Evolutionary conservation across 768 basidiomycete species (phyloP), one percentile per base, ranked within the genome.

Genomic region (Podaxis sp.): DNA sequence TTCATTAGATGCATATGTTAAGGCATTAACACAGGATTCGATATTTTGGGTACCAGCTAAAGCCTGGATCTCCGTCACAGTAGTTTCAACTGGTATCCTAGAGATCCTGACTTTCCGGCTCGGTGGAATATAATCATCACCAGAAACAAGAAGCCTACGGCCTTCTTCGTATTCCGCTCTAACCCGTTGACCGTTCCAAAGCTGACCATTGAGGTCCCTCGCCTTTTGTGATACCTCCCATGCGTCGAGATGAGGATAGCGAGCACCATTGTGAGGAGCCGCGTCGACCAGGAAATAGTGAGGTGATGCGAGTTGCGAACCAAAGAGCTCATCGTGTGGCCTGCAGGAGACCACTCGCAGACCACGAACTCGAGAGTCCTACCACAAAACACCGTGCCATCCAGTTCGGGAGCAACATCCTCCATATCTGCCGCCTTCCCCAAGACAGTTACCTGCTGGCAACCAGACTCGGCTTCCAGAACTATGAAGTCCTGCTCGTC

Each of bases 271-370:
- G 78, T 71, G 4, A 68, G 67, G 17, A 80, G 81, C 1, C 85
- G 85, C 1, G 73, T 71, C 5, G 71, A 75, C 84, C 87, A 89
- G 11, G 77, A 79, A 50, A 87, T 76, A 0, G 77, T 78, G 57
- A 88, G 67, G 37, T 77, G 73, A 12, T 84, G 74, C 3, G 70
- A 49, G 28, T 75, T 73, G 3, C 72, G 72, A 3, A 64, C 64
- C 1, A 72, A 66, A 6, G 70, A 73, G 20, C 67, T 78, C 84
- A 84, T 84, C 6, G 77, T 75, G 22, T 52, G 60, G 37, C 76
- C 76, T 10, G 74, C 63, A 58, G 73, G 73, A 36, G 75, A 73
- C 53, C 76, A 78, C 38, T 78, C 69, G 50, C 74, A 72, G 40
- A 82, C 72, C 65, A 81, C 80, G 48, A 86, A 78, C 7, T 66